Evolutionary conservation across 805 yeast species (phyloP).

Genomic region (Ogataea allantospora): DNA sequence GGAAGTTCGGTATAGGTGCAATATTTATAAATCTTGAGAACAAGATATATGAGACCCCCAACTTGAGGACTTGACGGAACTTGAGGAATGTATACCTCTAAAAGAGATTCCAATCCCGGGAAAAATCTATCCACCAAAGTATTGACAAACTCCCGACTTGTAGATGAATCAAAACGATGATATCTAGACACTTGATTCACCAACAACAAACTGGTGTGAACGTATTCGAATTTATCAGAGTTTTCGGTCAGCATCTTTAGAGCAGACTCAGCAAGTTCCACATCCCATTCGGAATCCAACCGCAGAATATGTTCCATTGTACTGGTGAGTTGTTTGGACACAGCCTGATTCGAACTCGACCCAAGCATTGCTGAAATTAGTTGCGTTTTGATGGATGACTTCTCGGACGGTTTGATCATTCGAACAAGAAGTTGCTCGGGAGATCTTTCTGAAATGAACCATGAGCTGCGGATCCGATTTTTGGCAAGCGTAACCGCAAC

Average conservation of each 20-base stretch:
- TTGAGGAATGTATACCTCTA: slow-evolving; percentile 42
- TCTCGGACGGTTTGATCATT: slow-evolving; percentile 49
- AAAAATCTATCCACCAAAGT: slow-evolving; percentile 53
- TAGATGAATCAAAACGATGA: slow-evolving; percentile 67
- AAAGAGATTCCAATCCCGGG: slow-evolving; percentile 62
- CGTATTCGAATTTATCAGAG: slow-evolving; percentile 39
- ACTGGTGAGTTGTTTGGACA: slow-evolving; percentile 57
- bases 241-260: slow-evolving; percentile 42
- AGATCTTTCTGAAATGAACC: slow-evolving; percentile 44
- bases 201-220: slow-evolving; percentile 68
- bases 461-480: slow-evolving; percentile 62
- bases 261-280: slow-evolving; percentile 47
- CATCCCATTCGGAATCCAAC: slow-evolving; percentile 49
- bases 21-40: slow-evolving; percentile 76
- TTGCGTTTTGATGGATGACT: slow-evolving; percentile 60
- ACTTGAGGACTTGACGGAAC: slow-evolving; percentile 33
- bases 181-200: slow-evolving; percentile 67
- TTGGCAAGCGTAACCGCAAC: slow-evolving; percentile 85
- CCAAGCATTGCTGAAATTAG: slow-evolving; percentile 56
- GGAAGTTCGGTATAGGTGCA: slow-evolving; percentile 75
- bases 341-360: slow-evolving; percentile 39
- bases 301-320: slow-evolving; percentile 54
- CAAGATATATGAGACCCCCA: slow-evolving; percentile 67
- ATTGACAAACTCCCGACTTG: slow-evolving; percentile 49
- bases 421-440: slow-evolving; percentile 21